Evolutionary conservation across 2,329 filamentous ascomycete species (phyloP), one percentile per base, ranked within the genome.

Genomic region (Botrytis fragariae): DNA sequence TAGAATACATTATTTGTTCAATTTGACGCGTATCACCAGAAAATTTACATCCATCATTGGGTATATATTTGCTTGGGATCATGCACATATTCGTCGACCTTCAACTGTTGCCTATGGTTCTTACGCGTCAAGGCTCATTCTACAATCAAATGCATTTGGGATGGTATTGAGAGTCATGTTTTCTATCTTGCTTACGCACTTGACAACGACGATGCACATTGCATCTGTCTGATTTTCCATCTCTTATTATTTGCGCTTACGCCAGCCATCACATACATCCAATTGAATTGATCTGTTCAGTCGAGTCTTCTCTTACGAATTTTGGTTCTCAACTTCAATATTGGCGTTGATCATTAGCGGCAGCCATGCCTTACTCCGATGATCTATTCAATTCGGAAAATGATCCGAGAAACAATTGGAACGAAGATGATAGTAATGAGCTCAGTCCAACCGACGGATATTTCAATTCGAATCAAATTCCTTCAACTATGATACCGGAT

Each of bases 391-490:
- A 75, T 25, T 72, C 74, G n/a, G 74, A 76, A 25, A 32, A 71
- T 18, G 76, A 77, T 69, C 73, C 74, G 4, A 77, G 78, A 68
- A 16, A 57, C 37, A 42, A 16, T 42, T 32, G 65, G n/a, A n/a
- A 42, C 10, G 48, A 25, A 57, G 25, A 68, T 6, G 22, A 54
- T 32, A 79, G 77, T 72, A 75, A 80, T 35, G 77, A 77, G 37
- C 74, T 81, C 20, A 78, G 75, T 59, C 80, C 80, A 18, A 73
- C 75, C 22, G 76, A 80, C 78, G 79, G 80, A 35, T 80, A 80
- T 73, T 81, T 81, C 73, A 74, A 75, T 72, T 75, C 70, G n/a
- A 70, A 71, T 51, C 72, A 75, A 29, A 71, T 75, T 45, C 69
- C 75, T 32, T 61, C 70, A 64, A 70, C 74, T 44, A 62, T 69